These are phyloP conservation scores for Quercus ilex DNA, from an alignment of 306 rosid species.

Conservation along the genomic window DNA sequence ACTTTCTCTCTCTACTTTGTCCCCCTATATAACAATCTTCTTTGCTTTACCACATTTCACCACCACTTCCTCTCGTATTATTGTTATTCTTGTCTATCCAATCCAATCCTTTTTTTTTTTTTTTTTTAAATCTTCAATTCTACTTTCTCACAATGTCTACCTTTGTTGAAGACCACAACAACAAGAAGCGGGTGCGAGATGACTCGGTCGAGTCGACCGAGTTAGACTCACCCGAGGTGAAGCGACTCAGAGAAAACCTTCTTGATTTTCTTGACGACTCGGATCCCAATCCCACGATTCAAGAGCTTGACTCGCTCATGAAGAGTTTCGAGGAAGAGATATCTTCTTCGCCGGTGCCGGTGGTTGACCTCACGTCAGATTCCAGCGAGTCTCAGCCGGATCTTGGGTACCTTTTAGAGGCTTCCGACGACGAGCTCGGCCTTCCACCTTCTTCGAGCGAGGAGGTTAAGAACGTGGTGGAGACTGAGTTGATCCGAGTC, in stretches of 20 bases:
- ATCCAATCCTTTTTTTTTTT: neutral
- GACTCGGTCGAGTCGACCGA: slow-evolving; percentile 45
- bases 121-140: too few relatives aligned
- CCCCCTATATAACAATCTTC: slow-evolving; percentile 50
- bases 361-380: slow-evolving; percentile 42
- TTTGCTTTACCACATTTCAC: slow-evolving; percentile 25
- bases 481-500: slow-evolving; percentile 40
- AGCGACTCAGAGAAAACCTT: slow-evolving; percentile 61
- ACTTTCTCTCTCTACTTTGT: slow-evolving; percentile 64
- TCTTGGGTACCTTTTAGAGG: slow-evolving; percentile 68
- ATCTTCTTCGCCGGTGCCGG: slow-evolving; percentile 37
- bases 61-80: slow-evolving; percentile 13
- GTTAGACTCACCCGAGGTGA: slow-evolving; percentile 52
- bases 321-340: slow-evolving; percentile 79
- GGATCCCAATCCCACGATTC: slow-evolving; percentile 43
- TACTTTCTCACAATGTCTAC: neutral
- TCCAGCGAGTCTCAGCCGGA: slow-evolving; percentile 70
- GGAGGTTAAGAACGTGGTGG: slow-evolving; percentile 24
- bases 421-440: slow-evolving; percentile 91
- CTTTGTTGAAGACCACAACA: slow-evolving; percentile 34
- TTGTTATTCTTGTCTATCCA: neutral
- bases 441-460: slow-evolving; percentile 50
- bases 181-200: slow-evolving; percentile 52
- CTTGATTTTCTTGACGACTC: slow-evolving; percentile 63
- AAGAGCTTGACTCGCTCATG: slow-evolving; percentile 74